Percentiles rank a stretch among this genome's conserved stretches.
Evolutionary conservation across 1,284 basidiomycete genomes (phyloP).

Genomic region (Ganoderma boninense): DNA sequence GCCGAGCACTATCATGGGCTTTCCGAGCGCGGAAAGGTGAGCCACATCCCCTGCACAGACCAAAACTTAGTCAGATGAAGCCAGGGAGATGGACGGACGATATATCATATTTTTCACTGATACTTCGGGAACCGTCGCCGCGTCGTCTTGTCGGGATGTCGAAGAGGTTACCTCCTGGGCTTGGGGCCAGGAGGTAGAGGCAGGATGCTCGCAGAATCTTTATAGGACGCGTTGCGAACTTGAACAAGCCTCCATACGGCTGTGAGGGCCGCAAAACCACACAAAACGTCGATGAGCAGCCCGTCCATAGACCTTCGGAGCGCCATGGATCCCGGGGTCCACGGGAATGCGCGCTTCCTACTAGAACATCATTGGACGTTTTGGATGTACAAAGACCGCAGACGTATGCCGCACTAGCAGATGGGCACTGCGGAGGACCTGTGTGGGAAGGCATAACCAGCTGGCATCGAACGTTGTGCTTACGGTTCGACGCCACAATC

Average conservation of each 20-base stretch:
- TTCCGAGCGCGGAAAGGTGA: conserved; percentile 12
- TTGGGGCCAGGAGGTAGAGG: conserved; percentile 22
- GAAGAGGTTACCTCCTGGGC: conserved; percentile 18
- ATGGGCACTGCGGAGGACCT: neutral
- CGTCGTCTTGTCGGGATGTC: conserved; percentile 15
- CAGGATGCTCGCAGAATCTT: neutral
- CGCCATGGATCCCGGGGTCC: neutral
- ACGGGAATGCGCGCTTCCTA: neutral
- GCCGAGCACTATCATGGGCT: conserved; percentile 20
- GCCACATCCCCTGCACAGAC: conserved; percentile 14
- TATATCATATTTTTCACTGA: conserved; percentile 19
- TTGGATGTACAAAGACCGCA: neutral
- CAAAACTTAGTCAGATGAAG: neutral
- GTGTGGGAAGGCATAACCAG: neutral
- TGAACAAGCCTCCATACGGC: neutral
- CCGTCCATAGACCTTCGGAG: neutral
- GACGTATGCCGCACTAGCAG: neutral
- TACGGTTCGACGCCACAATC: neutral
- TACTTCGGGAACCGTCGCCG: neutral
- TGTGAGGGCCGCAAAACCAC: neutral
- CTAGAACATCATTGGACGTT: too few species aligned
- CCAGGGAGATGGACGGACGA: neutral
- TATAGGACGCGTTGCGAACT: neutral
- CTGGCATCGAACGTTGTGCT: neutral
- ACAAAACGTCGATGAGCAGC: neutral